Base-by-base conservation (phyloP, 768 basidiomycete genomes). In the Cyclocybe aegerita region DNA sequence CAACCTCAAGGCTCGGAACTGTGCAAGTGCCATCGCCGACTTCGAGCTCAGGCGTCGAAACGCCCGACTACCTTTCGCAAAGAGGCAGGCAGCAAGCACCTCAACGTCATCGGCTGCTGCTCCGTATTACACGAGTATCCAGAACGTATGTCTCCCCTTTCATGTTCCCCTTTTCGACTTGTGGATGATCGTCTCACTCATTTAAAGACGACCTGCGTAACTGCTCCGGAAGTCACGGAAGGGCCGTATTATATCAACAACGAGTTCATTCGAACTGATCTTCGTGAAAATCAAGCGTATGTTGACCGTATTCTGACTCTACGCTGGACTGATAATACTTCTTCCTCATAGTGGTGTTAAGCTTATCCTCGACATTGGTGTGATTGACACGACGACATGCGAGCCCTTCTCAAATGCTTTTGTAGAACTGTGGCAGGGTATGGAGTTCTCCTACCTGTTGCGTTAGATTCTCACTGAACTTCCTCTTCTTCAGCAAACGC, bases 351-450 rank as follows among this genome's bases (percentile, higher is more conserved):
- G 66, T 16, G 71, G 72, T 29, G 52, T 72, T n/a, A 39, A 56
- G 9, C 50, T 74, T 42, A 61, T 62, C 12, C 62, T 74, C 33
- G 71, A 74, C 54, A 54, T 73, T 40, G 69, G 70, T 7, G 57
- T 73, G 39, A 63, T 73, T 31, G 69, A 73, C 48, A 65, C 65
- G 37, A 61, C 62, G 8, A 72, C 67, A 23, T 74, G 72, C 59
- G 46, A 70, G 47, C 70, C 72, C 2, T 52, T 71, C 41, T 40
- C 45, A 5, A 63, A 68, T 50, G 65, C 64, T 15, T 64, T 73
- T 49, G 66, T 74, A 17, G 71, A 74, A 47, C 60, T 74, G 15
- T 74, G 69, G 68, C 52, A 59, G 46, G 51, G 60, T 61, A 32
- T 36, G 55, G 52, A 6, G 32, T 23, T 1, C 16, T 34, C 15